Evolutionary conservation across 371 early-diverging fungal genomes (phyloP), one percentile per base, ranked within the genome.

Genomic region (Actinomortierella wolfii): DNA sequence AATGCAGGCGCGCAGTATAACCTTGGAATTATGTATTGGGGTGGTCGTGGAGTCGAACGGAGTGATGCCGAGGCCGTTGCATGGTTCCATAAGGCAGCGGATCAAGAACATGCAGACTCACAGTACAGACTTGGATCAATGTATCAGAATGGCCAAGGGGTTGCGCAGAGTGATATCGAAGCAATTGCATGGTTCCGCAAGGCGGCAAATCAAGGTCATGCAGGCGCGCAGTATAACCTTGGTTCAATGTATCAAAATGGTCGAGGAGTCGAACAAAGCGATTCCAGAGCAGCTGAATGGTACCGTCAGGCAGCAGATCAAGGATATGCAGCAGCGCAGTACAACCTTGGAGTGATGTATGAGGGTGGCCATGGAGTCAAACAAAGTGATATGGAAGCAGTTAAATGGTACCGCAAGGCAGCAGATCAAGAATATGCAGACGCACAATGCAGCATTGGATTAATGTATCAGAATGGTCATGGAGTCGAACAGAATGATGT

Each of bases 111-210:
- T 51, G 83, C 87, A 0, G 92, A 91, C 1, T 88, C 90, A 17
- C 88, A 91, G 74, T 92, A 91, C 79, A 92, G 92, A 49, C 81
- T 93, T 44, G 94, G 90, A 0, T 88, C 90, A 65, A 89, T 91
- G 57, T 92, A 91, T 65, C 93, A 93, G 77, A 89, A 92, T 34
- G 95, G 94, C 40, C 79, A 88, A 52, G 92, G 92, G 24, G 85
- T 90, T 8, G 81, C 83, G 48, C 83, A 84, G 64, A 75, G 90
- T 51, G 64, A 86, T 11, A 51, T 64, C 4, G 78, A 84, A 41
- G 94, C 94, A 4, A 84, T 92, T 21, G 59, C 77, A 44, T 93
- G 89, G 88, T 94, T 91, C 76, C 67, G 66, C 15, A 60, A 80
- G 34, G 80, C 93, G 2, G 92, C 95, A 3, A 83, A 83, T 51